Conservation (phyloP, 2,329 filamentous ascomycete species). For the Epicoccum sorghinum region DNA sequence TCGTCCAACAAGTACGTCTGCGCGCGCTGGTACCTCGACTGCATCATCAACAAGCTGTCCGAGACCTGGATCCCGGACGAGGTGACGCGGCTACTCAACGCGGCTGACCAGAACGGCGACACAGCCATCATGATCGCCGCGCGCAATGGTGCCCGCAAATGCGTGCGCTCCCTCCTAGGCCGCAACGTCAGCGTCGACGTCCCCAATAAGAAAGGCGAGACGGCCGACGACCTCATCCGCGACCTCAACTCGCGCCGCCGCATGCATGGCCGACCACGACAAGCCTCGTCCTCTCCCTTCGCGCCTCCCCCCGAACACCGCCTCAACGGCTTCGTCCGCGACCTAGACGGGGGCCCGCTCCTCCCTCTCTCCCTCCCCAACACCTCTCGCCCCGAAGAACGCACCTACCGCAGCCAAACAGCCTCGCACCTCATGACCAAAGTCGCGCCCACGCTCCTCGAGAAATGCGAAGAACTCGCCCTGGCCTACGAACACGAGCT, state of each 20-base stretch:
- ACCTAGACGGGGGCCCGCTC: constrained; percentile 31
- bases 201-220: constrained; percentile 78
- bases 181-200: constrained; percentile 85
- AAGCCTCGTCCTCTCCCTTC: constrained; percentile 74
- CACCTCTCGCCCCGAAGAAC: constrained; percentile 29
- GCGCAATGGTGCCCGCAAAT: constrained; percentile 82
- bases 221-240: constrained; percentile 83
- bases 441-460: constrained; percentile 62
- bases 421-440: constrained; percentile 66
- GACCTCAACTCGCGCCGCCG: constrained; percentile 71
- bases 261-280: constrained; percentile 62
- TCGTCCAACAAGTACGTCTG: constrained; percentile 86
- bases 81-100: constrained; percentile 79
- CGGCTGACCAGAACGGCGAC: constrained; percentile 85
- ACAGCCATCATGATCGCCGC: constrained; percentile 89
- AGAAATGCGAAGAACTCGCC: constrained; percentile 53
- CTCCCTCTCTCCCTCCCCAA: constrained; percentile 34
- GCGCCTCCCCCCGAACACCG: constrained; percentile 46
- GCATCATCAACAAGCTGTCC: constrained; percentile 83
- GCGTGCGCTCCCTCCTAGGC: constrained; percentile 68
- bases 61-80: constrained; percentile 77
- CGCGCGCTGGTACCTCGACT: constrained; percentile 91
- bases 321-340: constrained; percentile 34
- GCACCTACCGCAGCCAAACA: constrained; percentile 51
- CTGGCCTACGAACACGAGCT: constrained; percentile 73